Evolutionary conservation across 306 rosid genomes (phyloP).

Genomic region (Vigna nakashimae): DNA sequence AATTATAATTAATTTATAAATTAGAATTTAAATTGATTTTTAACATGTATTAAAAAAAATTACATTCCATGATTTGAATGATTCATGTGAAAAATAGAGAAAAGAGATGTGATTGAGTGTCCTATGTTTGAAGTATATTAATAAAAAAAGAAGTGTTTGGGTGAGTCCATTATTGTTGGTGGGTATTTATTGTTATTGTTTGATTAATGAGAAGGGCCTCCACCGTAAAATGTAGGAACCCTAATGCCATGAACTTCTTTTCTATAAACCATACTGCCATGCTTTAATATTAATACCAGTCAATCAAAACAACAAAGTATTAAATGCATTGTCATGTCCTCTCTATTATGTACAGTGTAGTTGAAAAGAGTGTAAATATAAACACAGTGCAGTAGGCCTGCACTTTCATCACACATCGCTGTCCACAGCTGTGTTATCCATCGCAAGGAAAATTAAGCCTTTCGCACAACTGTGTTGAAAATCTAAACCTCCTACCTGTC

Average conservation of each 20-base stretch:
- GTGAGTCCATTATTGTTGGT: no score
- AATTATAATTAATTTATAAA: no score
- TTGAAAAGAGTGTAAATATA: neutral
- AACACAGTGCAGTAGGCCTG: neutral
- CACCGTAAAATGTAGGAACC: no score
- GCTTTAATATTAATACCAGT: neutral
- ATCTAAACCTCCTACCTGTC: neutral
- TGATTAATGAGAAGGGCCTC: no score
- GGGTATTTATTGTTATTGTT: no score
- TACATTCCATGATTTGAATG: no score
- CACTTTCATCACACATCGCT: neutral
- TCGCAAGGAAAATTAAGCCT: neutral
- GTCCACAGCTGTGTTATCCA: slow-evolving; percentile 15
- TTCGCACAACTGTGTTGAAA: neutral
- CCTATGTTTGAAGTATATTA: no score
- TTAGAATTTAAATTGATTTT: no score
- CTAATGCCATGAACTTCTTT: neutral
- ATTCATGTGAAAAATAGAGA: no score
- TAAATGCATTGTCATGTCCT: neutral
- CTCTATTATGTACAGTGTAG: neutral
- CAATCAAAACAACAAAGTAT: neutral
- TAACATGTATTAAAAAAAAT: no score
- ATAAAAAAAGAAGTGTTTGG: no score
- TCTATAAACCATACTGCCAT: neutral
- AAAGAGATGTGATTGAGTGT: no score